phyloP scores from a whole-genome alignment of 495 filamentous ascomycete species.

The Aspergillus campestris region DNA sequence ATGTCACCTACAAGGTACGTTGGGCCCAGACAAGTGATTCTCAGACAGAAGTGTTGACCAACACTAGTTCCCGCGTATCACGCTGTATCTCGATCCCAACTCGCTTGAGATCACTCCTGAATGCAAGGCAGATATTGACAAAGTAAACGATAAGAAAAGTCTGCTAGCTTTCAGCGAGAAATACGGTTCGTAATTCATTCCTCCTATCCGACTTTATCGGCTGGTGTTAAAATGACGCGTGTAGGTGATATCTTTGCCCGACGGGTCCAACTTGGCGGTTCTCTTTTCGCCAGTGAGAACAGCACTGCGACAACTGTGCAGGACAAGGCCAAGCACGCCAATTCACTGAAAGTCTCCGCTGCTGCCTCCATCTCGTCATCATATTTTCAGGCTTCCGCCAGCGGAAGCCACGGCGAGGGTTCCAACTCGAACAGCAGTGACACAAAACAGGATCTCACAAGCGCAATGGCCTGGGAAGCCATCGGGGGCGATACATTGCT shows the following conservation, averaged over 20 bases:
- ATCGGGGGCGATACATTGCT: slow-evolving; percentile 6
- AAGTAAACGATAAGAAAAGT: neutral
- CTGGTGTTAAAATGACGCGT: neutral
- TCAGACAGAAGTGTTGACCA: no score
- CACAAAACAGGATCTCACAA: neutral
- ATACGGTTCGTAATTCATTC: neutral
- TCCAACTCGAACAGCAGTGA: neutral
- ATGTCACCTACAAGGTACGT: slow-evolving; percentile 5
- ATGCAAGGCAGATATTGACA: slow-evolving; percentile 1
- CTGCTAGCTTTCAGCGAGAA: slow-evolving; percentile 2
- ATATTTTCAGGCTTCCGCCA: slow-evolving; percentile 5
- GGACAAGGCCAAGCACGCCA: neutral
- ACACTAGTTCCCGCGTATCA: slow-evolving; percentile 6
- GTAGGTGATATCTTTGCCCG: slow-evolving; percentile 4
- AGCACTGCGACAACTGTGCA: neutral
- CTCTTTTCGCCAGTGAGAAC: neutral
- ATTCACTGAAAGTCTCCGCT: neutral
- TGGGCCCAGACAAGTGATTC: neutral
- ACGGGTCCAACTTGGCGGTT: slow-evolving; percentile 4
- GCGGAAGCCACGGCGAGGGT: neutral
- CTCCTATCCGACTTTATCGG: neutral
- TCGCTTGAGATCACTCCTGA: slow-evolving; percentile 2
- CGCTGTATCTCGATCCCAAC: neutral
- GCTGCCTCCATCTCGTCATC: slow-evolving; percentile 5
- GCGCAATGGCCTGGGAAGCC: slow-evolving; percentile 2